These are phyloP conservation scores for Talaromyces rugulosus DNA, from an alignment of 2,329 filamentous ascomycete genomes.

Conservation along the genomic window DNA sequence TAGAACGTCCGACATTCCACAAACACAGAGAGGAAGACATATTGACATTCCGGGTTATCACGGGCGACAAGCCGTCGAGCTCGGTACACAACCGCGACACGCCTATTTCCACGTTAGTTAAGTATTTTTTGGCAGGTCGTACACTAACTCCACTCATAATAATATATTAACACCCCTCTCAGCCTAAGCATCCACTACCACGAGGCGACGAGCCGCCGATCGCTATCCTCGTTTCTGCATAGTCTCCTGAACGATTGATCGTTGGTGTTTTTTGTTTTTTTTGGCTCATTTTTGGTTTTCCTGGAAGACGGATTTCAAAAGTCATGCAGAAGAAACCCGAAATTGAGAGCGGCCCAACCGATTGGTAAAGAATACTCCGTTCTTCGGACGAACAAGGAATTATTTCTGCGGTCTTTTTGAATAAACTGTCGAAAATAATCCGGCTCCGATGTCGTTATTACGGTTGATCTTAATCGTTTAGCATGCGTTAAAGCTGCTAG, in stretches of 20 bases:
- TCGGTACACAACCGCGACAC: constrained; percentile 1
- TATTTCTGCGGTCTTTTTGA: not conserved
- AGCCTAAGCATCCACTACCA: not conserved
- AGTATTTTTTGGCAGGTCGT: not conserved
- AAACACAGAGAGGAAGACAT: not conserved
- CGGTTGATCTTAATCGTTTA: not conserved
- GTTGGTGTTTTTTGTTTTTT: not conserved
- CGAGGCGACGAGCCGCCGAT: not conserved
- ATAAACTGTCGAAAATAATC: not conserved
- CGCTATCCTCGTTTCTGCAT: not conserved
- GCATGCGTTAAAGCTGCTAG: not conserved
- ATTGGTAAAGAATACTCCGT: not conserved
- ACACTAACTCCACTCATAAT: not conserved
- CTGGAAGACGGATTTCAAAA: not conserved
- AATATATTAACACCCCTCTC: not conserved
- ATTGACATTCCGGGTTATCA: not conserved
- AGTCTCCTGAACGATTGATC: not conserved
- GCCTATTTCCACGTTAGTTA: not conserved
- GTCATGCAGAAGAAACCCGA: not conserved
- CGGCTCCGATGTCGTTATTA: not conserved
- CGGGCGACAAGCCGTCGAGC: constrained; percentile 1
- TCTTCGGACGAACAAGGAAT: not conserved
- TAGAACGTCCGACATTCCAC: not conserved
- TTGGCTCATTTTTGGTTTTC: not conserved
- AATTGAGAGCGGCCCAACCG: not conserved